These are phyloP conservation scores for Suhomyces yuchorum DNA, from an alignment of 1,139 yeast genomes.

Conservation along the genomic window DNA sequence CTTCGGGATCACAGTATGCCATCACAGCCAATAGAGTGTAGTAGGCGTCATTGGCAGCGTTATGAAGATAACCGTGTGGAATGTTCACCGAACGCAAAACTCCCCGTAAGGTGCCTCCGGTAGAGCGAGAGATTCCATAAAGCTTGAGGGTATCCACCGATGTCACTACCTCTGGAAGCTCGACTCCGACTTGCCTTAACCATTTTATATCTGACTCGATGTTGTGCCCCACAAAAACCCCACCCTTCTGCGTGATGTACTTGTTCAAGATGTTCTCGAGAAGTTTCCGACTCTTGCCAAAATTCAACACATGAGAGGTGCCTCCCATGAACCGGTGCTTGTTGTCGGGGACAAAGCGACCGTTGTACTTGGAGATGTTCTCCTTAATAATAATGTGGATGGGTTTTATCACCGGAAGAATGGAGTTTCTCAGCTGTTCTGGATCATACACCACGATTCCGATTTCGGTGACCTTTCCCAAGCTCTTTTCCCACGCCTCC, in stretches of 20 bases:
- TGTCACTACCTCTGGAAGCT: slow-evolving; percentile 14
- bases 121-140: slow-evolving; percentile 18
- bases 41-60: slow-evolving; percentile 33
- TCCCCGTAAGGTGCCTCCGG: slow-evolving; percentile 26
- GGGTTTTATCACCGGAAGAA: slow-evolving; percentile 21
- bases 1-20: slow-evolving; percentile 26
- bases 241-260: slow-evolving; percentile 18
- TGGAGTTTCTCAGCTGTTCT: slow-evolving; percentile 17
- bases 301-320: slow-evolving; percentile 19
- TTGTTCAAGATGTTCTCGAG: slow-evolving; percentile 17
- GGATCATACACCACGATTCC: slow-evolving; percentile 29
- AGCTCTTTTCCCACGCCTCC: slow-evolving; percentile 26
- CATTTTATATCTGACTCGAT: slow-evolving; percentile 26
- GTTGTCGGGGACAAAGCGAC: slow-evolving; percentile 25
- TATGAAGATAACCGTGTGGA: slow-evolving; percentile 28
- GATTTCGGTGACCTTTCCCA: slow-evolving; percentile 24
- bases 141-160: slow-evolving; percentile 25
- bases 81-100: slow-evolving; percentile 23
- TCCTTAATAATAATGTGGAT: slow-evolving; percentile 25
- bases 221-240: slow-evolving; percentile 28
- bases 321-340: slow-evolving; percentile 25
- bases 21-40: slow-evolving; percentile 30
- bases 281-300: slow-evolving; percentile 15
- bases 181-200: slow-evolving; percentile 23
- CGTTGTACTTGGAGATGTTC: slow-evolving; percentile 18